Evolutionary conservation across 75 land plant species (phyloP).

Genomic region (Sequoia sempervirens): DNA sequence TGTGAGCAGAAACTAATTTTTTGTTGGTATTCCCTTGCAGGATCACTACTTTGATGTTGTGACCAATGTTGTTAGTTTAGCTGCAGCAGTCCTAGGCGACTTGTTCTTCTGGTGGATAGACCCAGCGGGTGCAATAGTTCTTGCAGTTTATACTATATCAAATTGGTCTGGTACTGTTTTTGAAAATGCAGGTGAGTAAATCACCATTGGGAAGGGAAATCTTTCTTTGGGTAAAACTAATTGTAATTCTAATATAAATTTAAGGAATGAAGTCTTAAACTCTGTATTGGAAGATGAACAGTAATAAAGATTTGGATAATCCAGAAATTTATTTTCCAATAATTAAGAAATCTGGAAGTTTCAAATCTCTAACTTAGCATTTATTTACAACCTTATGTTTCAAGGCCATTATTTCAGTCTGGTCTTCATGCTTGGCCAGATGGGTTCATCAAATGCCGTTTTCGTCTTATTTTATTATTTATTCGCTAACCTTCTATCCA

Average conservation of each 20-base stretch:
- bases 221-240: neutral
- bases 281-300: neutral
- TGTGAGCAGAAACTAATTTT: neutral
- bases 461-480: neutral
- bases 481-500: neutral
- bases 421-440: neutral
- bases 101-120: slow-evolving; percentile 88
- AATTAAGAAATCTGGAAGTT: neutral
- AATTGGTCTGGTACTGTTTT: slow-evolving; percentile 85
- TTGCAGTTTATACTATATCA: slow-evolving; percentile 79
- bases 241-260: neutral
- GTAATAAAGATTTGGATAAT: neutral
- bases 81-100: slow-evolving; percentile 81
- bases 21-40: slow-evolving; percentile 24
- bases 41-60: slow-evolving; percentile 92
- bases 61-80: slow-evolving; percentile 78
- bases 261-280: neutral
- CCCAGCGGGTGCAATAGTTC: slow-evolving; percentile 79
- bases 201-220: neutral
- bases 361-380: neutral
- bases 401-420: neutral
- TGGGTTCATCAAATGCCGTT: neutral
- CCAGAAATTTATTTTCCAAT: neutral
- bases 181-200: slow-evolving; percentile 66
- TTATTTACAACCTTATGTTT: neutral